Conservation (phyloP, 2,329 filamentous ascomycete species). For the Rhynchosporium secalis region DNA sequence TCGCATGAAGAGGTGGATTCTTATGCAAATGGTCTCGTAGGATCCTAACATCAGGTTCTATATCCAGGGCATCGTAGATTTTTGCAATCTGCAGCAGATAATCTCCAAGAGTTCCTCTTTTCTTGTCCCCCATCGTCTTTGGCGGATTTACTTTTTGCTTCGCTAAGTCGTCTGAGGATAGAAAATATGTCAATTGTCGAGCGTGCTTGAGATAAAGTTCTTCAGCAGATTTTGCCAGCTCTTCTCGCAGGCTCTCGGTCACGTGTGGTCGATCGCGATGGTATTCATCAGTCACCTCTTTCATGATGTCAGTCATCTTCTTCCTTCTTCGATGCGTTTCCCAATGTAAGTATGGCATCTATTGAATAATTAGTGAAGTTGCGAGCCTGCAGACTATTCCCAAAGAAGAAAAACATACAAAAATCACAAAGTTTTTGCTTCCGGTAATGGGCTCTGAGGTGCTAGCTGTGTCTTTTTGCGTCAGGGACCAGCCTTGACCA, state of each 20-base stretch:
- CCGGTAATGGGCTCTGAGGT: conserved; percentile 9
- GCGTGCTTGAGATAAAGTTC: conserved; percentile 7
- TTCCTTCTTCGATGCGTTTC: conserved; percentile 32
- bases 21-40: conserved; percentile 23
- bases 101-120: conserved; percentile 2
- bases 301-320: conserved; percentile 21
- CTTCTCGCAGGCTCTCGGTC: conserved; percentile 16
- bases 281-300: conserved; percentile 15
- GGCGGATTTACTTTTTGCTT: background rate
- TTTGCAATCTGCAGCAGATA: conserved; percentile 27
- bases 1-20: conserved; percentile 43
- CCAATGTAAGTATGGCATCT: conserved; percentile 39
- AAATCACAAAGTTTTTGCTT: conserved; percentile 25
- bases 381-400: background rate
- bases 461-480: background rate
- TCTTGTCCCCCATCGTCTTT: conserved; percentile 6
- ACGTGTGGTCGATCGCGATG: conserved; percentile 14
- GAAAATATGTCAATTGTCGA: conserved; percentile 3
- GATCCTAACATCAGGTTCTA: conserved; percentile 28
- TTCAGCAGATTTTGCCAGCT: conserved; percentile 4
- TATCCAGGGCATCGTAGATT: conserved; percentile 30
- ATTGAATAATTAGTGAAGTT: background rate
- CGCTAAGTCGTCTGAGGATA: background rate
- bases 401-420: conserved; percentile 18
- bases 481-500: conserved; percentile 9